phyloP scores from a whole-genome alignment of 2,329 filamentous ascomycete genomes.

The Cordyceps javanica region DNA sequence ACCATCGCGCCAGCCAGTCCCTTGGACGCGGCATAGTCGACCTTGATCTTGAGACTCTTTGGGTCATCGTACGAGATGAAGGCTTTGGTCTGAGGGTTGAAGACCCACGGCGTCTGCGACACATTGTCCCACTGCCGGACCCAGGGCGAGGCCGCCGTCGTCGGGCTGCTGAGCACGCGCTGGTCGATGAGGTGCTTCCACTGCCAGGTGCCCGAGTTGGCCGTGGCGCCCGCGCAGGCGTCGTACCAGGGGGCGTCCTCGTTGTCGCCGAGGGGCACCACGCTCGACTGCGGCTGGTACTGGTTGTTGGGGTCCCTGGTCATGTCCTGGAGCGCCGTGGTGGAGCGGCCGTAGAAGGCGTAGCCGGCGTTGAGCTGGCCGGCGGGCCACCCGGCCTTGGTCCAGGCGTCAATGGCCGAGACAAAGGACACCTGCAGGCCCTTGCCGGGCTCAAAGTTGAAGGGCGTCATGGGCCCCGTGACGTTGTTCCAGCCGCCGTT shows the following conservation, averaged over 20 bases:
- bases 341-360: conserved; percentile 12
- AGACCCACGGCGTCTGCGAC: conserved; percentile 14
- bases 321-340: conserved; percentile 7
- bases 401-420: conserved; percentile 11
- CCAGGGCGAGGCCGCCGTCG: conserved; percentile 11
- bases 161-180: neutral
- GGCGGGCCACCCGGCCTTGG: conserved; percentile 8
- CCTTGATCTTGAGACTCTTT: conserved; percentile 13
- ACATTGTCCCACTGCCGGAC: conserved; percentile 6
- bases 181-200: conserved; percentile 12
- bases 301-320: neutral
- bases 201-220: conserved; percentile 5
- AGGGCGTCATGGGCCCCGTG: conserved; percentile 10
- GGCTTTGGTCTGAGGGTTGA: conserved; percentile 3
- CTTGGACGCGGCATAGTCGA: conserved; percentile 9
- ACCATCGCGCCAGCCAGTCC: conserved; percentile 13
- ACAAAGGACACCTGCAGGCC: conserved; percentile 8
- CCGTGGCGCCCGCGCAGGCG: neutral
- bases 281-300: conserved; percentile 9
- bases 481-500: conserved; percentile 10
- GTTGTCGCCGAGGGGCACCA: neutral
- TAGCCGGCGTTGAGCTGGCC: conserved; percentile 8
- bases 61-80: conserved; percentile 17
- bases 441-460: conserved; percentile 8
- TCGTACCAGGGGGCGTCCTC: neutral